Evolutionary conservation across 208 protist genomes (phyloP).

Genomic region (Herpetomonas tarakana): DNA sequence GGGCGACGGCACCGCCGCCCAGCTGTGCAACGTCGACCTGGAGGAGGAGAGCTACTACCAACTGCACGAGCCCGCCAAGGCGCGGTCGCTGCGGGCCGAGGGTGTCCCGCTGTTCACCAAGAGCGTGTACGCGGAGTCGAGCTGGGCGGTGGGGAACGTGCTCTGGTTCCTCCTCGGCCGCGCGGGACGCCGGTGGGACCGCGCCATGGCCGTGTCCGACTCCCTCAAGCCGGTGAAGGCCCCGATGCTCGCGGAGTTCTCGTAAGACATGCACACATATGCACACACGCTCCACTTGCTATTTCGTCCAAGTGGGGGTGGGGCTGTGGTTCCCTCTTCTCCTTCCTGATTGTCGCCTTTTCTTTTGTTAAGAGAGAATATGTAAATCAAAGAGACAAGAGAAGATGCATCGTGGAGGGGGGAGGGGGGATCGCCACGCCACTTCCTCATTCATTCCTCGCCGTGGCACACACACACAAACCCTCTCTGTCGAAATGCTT

Average conservation of each 20-base stretch:
- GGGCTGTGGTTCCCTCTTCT: too few species aligned
- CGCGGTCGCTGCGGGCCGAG: constrained; percentile 4
- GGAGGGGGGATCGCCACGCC: too few species aligned
- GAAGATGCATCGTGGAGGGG: background rate
- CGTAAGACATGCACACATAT: too few species aligned
- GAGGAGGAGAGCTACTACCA: constrained; percentile 44
- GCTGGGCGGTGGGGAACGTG: constrained; percentile 38
- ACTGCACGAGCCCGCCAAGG: constrained; percentile 30
- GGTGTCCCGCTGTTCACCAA: constrained; percentile 7
- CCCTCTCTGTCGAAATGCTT: too few species aligned
- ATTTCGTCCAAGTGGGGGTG: too few species aligned
- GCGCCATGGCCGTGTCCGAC: constrained; percentile 54
- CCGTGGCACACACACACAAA: too few species aligned
- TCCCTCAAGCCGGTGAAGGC: constrained; percentile 46
- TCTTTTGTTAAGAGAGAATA: too few species aligned
- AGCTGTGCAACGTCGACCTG: constrained; percentile 3
- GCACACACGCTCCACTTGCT: too few species aligned
- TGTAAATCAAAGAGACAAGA: constrained; percentile 5
- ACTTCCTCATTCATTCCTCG: too few species aligned
- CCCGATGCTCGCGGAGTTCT: constrained; percentile 15
- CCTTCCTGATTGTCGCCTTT: too few species aligned
- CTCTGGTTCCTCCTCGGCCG: constrained; percentile 25
- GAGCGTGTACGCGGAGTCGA: constrained; percentile 52
- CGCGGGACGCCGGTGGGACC: constrained; percentile 30
- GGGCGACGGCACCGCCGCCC: too few species aligned